Conservation (phyloP, 2,329 filamentous ascomycete species). For the Davidsoniella neocaledoniae region DNA sequence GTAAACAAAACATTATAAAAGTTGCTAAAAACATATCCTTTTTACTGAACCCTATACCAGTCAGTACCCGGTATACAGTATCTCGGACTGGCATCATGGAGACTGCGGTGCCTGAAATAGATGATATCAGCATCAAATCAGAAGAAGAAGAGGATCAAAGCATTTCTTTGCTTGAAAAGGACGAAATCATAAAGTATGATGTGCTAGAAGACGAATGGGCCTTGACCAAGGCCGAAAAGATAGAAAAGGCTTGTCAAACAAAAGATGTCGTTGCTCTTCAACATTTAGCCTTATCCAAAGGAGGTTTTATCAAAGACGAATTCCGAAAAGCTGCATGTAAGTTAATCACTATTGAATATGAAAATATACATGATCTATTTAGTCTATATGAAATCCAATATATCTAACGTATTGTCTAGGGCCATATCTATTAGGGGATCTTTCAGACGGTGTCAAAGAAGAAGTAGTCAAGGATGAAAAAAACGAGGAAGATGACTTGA, state of each 20-base stretch:
- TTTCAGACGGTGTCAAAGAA: conserved; percentile 14
- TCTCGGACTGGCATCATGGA: too few species aligned
- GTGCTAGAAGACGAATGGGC: background rate
- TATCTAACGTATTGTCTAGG: conserved; percentile 26
- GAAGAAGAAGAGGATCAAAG: background rate
- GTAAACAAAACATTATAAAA: too few species aligned
- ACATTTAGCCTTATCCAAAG: conserved; percentile 41
- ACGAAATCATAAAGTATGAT: background rate
- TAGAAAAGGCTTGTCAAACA: conserved; percentile 42
- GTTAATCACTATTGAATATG: conserved; percentile 21
- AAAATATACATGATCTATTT: too few species aligned
- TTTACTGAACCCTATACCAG: too few species aligned
- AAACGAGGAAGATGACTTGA: background rate
- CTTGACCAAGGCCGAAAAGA: conserved; percentile 26
- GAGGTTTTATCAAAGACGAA: conserved; percentile 50
- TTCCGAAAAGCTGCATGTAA: conserved; percentile 63
- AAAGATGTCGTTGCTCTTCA: conserved; percentile 40
- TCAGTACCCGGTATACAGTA: too few species aligned
- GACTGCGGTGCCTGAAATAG: background rate
- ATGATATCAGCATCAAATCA: background rate
- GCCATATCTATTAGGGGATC: conserved; percentile 40
- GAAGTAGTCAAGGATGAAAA: conserved; percentile 13
- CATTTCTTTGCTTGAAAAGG: too few species aligned
- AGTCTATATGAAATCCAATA: conserved; percentile 4
- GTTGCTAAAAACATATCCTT: too few species aligned